phyloP scores from a whole-genome alignment of 371 early-diverging fungal genomes.

The Chytridiales sp. region DNA sequence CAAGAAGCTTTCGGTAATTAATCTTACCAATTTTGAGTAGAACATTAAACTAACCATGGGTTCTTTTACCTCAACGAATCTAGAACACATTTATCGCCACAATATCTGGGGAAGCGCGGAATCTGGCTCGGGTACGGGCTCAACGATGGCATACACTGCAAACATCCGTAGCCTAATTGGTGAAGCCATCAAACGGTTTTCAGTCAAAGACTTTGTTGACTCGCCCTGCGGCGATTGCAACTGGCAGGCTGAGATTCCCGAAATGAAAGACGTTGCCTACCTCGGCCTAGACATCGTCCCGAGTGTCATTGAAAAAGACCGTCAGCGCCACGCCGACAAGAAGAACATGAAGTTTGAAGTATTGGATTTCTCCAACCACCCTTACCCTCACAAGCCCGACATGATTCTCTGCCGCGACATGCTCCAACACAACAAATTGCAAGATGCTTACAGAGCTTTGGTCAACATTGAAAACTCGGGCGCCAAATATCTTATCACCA shows the following conservation, averaged over 20 bases:
- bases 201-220: background rate
- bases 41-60: too few relatives aligned
- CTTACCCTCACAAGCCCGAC: background rate
- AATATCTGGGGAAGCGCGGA: background rate
- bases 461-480: constrained; percentile 12
- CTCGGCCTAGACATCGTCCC: constrained; percentile 10
- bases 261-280: background rate
- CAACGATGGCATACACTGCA: background rate
- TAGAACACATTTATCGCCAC: background rate
- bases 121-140: background rate
- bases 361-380: constrained; percentile 12
- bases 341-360: constrained; percentile 8
- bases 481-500: constrained; percentile 9
- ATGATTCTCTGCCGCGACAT: constrained; percentile 17
- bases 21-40: too few relatives aligned
- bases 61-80: too few relatives aligned
- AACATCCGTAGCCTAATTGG: background rate
- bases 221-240: constrained; percentile 10
- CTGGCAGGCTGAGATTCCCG: constrained; percentile 8
- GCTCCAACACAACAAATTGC: constrained; percentile 11
- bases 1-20: too few relatives aligned
- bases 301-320: constrained; percentile 7
- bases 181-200: background rate
- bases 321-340: constrained; percentile 2
- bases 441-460: constrained; percentile 5